Evolutionary conservation across 2,329 filamentous ascomycete genomes (phyloP), one percentile per base, ranked within the genome.

Genomic region (Niveomyces coronatus): DNA sequence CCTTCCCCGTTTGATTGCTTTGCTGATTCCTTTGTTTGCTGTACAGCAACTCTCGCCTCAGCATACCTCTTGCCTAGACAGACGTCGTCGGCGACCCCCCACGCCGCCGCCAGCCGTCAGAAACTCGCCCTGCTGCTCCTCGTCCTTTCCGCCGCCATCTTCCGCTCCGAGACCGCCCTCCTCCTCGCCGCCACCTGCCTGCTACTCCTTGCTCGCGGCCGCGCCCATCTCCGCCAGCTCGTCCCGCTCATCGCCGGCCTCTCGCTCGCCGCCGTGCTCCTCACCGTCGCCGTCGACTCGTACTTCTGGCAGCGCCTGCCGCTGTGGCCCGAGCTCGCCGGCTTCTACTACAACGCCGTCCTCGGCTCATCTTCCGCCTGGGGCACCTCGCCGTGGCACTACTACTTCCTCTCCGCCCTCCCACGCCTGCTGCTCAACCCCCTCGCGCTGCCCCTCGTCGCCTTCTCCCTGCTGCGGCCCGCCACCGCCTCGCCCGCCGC

Each of bases 271-370:
- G 81, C 84, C 1, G 69, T 96, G 2, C 46, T 65, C 10, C 61
- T 80, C 24, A 87, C 87, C 0, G 67, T 94, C 11, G 71, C 77
- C 2, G 59, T 94, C 23, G 91, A 98, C 67, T 89, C 85, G 2
- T 89, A 87, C 63, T 94, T 96, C 64, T 98, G 89, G 91, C 86
- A 89, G 53, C 75, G 73, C 44, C 9, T 37, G 3, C 72, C 71
- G 2, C 61, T 94, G 20, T 98, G 91, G 91, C 88, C 91, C 1
- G 91, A 98, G 58, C 76, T 93, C 44, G 76, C 74, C 49, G 87
- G 78, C 3, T 96, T 98, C 63, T 79, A 84, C 58, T 96, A 83
- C 70, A 98, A 98, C 58, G 87, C 86, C 39, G 62, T 96, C 35
- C 72, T 82, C 38, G 86, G 87, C 16, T 81, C 85, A 42, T 84